Evolutionary conservation across 345 rosid species (phyloP).

Genomic region (Salix purpurea): DNA sequence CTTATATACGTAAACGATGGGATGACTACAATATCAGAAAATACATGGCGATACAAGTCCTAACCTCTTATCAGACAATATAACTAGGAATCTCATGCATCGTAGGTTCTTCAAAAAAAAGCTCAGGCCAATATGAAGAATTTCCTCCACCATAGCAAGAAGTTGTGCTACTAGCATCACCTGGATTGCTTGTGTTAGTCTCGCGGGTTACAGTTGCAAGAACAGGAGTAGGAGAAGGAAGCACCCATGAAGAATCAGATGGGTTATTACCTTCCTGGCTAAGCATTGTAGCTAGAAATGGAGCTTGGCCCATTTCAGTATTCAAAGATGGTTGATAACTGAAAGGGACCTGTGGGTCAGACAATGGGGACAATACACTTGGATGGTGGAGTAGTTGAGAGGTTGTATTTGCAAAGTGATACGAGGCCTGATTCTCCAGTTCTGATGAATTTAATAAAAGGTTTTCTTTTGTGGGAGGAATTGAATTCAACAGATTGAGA

Average conservation of each 20-base stretch:
- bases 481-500: conserved; percentile 22
- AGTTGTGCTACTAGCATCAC: conserved; percentile 39
- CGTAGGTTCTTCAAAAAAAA: conserved; percentile 34
- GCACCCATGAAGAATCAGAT: conserved; percentile 26
- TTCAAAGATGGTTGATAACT: conserved; percentile 44
- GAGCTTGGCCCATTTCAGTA: conserved; percentile 28
- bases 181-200: conserved; percentile 32
- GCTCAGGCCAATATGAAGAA: conserved; percentile 40
- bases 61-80: not conserved
- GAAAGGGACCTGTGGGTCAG: conserved; percentile 53
- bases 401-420: conserved; percentile 26
- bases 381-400: conserved; percentile 52
- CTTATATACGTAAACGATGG: not conserved
- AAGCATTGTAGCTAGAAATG: conserved; percentile 16
- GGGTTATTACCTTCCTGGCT: conserved; percentile 19
- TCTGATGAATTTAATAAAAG: conserved; percentile 21
- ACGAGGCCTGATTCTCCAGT: conserved; percentile 16
- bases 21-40: not conserved
- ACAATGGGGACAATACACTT: conserved; percentile 29
- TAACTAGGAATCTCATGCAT: conserved; percentile 36
- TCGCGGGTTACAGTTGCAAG: conserved; percentile 22
- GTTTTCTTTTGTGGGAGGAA: conserved; percentile 12
- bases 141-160: conserved; percentile 40
- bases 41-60: conserved; percentile 3
- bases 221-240: conserved; percentile 19